Percentiles rank a stretch among this genome's conserved stretches.
These are phyloP conservation scores for Saxophila tyrrhenica DNA, from an alignment of 495 filamentous ascomycete species.

Conservation along the genomic window DNA sequence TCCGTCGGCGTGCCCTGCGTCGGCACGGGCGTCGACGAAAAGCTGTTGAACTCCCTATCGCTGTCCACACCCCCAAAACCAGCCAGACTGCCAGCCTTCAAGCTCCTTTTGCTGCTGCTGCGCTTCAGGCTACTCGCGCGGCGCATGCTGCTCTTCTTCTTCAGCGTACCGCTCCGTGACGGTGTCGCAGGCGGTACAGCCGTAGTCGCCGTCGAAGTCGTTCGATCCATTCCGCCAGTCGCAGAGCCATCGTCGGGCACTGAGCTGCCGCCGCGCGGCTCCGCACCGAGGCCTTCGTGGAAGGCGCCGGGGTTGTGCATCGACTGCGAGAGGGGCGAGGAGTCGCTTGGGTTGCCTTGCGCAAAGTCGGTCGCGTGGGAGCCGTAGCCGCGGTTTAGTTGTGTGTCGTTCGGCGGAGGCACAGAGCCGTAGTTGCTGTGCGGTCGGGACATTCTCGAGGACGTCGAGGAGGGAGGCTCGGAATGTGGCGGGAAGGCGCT, in stretches of 20 bases:
- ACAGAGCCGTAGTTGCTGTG: constrained; percentile 20
- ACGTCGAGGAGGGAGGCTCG: no score
- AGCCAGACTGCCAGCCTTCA: constrained; percentile 71
- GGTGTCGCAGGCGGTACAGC: constrained; percentile 28
- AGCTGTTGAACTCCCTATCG: constrained; percentile 64
- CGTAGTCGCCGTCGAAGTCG: constrained; percentile 31
- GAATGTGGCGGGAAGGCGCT: neutral
- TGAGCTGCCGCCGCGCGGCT: constrained; percentile 49
- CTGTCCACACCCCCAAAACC: constrained; percentile 40
- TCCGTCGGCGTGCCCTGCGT: constrained; percentile 83
- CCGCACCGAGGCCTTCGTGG: constrained; percentile 62
- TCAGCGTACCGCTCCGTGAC: constrained; percentile 66
- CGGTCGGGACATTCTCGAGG: constrained; percentile 21
- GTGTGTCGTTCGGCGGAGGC: constrained; percentile 21
- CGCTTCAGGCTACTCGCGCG: constrained; percentile 65
- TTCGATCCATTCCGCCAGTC: constrained; percentile 25
- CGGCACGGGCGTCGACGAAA: constrained; percentile 79
- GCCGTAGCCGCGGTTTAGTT: constrained; percentile 27
- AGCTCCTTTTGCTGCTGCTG: constrained; percentile 52
- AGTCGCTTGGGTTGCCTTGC: constrained; percentile 30
- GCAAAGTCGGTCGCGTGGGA: constrained; percentile 30
- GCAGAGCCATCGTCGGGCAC: constrained; percentile 38
- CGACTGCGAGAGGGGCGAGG: constrained; percentile 39
- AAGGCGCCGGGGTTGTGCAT: constrained; percentile 37
- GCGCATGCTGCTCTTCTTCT: constrained; percentile 72